Evolutionary conservation across 164 flowering plant species (phyloP).

Genomic region (Magnolia officinalis): DNA sequence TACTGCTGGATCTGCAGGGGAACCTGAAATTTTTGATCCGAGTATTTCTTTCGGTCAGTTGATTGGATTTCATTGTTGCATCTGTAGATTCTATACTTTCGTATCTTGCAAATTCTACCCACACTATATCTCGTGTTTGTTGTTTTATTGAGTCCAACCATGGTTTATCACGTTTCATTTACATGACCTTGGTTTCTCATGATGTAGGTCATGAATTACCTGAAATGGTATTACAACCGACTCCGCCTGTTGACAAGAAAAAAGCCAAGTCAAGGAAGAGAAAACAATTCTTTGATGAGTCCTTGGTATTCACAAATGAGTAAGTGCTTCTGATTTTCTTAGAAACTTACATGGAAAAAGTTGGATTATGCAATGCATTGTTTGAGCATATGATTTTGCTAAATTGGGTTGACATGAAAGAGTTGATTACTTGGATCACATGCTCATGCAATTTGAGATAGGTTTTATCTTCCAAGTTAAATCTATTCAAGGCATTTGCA

Average conservation of each 20-base stretch:
- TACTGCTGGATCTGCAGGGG: slow-evolving; percentile 28
- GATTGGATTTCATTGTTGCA: not conserved
- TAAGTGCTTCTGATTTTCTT: slow-evolving; percentile 25
- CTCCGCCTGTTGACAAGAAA: slow-evolving; percentile 48
- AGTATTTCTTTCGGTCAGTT: slow-evolving; percentile 41
- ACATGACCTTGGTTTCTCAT: slow-evolving; percentile 6
- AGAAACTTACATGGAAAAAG: no score
- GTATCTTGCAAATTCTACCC: not conserved
- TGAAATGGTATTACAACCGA: slow-evolving; percentile 40
- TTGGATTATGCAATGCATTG: not conserved
- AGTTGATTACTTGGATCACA: not conserved
- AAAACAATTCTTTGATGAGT: slow-evolving; percentile 43
- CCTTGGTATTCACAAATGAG: slow-evolving; percentile 58
- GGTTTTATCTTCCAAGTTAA: not conserved
- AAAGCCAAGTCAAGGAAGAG: slow-evolving; percentile 43
- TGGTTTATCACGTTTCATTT: not conserved
- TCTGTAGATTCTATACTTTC: not conserved
- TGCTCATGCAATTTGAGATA: not conserved
- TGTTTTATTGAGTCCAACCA: not conserved
- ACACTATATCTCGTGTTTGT: not conserved
- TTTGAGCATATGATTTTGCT: not conserved
- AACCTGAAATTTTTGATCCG: slow-evolving; percentile 18
- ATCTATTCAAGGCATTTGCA: not conserved
- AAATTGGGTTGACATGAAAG: not conserved
- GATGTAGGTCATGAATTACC: slow-evolving; percentile 37